phyloP scores from a whole-genome alignment of 768 basidiomycete species.

The Auriculariales sp. region DNA sequence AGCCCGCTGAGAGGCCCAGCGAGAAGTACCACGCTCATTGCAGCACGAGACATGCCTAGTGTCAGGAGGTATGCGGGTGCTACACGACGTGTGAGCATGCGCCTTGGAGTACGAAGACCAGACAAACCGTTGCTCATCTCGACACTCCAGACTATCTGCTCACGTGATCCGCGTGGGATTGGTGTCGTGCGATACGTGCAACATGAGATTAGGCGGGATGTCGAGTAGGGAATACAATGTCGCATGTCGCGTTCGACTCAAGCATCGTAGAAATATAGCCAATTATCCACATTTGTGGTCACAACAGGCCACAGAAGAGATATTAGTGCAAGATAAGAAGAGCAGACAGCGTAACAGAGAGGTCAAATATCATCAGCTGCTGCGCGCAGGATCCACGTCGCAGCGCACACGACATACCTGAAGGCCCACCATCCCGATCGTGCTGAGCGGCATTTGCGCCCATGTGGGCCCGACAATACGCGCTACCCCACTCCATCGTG shows the following conservation, averaged over 20 bases:
- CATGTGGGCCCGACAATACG: constrained; percentile 54
- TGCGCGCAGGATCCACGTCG: too few species aligned
- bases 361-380: too few species aligned
- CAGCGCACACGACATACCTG: too few species aligned
- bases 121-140: constrained; percentile 76
- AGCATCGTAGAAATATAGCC: too few species aligned
- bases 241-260: too few species aligned
- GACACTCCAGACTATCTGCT: constrained; percentile 65
- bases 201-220: too few species aligned
- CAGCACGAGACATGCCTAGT: constrained; percentile 72
- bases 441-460: constrained; percentile 53
- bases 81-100: constrained; percentile 25
- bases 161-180: not conserved
- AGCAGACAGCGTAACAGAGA: too few species aligned
- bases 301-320: too few species aligned
- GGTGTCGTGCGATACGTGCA: not conserved
- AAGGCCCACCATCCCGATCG: constrained; percentile 68
- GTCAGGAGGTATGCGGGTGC: constrained; percentile 80
- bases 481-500: constrained; percentile 37
- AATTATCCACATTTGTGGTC: too few species aligned
- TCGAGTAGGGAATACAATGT: too few species aligned
- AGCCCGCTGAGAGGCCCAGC: constrained; percentile 86
- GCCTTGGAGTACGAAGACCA: not conserved
- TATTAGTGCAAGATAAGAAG: too few species aligned
- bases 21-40: constrained; percentile 82